Percentiles rank a stretch among this genome's conserved stretches.
These are phyloP conservation scores for Trifolium pratense DNA, from an alignment of 306 rosid species.

Conservation along the genomic window DNA sequence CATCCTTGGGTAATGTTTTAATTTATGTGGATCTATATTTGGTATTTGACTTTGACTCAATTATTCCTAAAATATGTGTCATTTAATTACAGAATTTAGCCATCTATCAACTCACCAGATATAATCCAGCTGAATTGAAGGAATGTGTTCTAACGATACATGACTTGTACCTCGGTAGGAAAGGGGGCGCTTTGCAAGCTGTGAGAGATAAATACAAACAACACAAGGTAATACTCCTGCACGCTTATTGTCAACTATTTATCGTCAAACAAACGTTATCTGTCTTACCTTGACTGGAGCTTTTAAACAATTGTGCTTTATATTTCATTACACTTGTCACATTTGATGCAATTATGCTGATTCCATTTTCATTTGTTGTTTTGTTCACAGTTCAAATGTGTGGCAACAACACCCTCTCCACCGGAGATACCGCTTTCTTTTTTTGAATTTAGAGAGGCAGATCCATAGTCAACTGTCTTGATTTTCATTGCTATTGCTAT, in stretches of 20 bases:
- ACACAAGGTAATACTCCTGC: conserved; percentile 64
- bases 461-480: conserved; percentile 31
- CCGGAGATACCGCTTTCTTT: conserved; percentile 72
- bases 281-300: not conserved
- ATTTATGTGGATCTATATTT: not conserved
- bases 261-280: not conserved
- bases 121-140: conserved; percentile 64
- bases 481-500: conserved; percentile 29
- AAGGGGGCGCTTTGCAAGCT: conserved; percentile 67
- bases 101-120: conserved; percentile 60
- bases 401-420: conserved; percentile 77
- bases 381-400: conserved; percentile 74
- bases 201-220: conserved; percentile 81
- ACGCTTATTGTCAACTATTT: not conserved
- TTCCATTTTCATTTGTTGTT: conserved; percentile 27
- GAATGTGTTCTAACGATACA: conserved; percentile 65
- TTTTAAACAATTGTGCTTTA: not conserved
- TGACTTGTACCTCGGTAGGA: conserved; percentile 78
- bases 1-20: conserved; percentile 78
- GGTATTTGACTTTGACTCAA: not conserved
- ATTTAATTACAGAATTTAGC: conserved; percentile 51
- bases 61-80: conserved; percentile 13
- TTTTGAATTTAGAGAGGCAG: conserved; percentile 55
- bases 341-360: conserved; percentile 35
- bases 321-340: not conserved